Evolutionary conservation across 2,329 filamentous ascomycete species (phyloP), one percentile per base, ranked within the genome.

Genomic region (Ophiostoma quercus): DNA sequence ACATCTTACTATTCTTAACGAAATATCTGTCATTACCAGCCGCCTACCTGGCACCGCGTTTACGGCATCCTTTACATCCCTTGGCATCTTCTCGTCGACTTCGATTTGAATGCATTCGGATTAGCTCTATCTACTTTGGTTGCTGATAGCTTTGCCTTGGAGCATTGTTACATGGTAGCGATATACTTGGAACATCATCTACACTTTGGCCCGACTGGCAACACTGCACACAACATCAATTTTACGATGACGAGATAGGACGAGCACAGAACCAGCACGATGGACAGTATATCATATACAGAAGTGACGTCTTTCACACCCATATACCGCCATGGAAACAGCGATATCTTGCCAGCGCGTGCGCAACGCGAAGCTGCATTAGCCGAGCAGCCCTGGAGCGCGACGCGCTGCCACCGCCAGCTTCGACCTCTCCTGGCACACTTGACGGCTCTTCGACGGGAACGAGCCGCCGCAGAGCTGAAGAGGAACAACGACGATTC

Each of bases 401-500:
- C 83, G 5, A 79, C 81, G 67, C 77, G 82, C 69, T 85, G 83
- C 63, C 79, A 82, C 66, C 78, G 82, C 2, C 74, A 84, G 6
- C 77, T 85, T 22, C 81, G 82, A 2, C 83, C 83, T 43, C 74
- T 85, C 0, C 78, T 83, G 39, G 78, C 80, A 8, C 79, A 82
- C 11, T 73, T 84, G 32, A 74, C 76, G n/a, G 75, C 77, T 1
- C 74, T 84, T 6, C 78, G 79, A 47, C 80, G 78, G 62, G 75
- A 81, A 11, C 74, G 68, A 54, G 74, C 65, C 25, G 65, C 32
- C n/a, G 41, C 32, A 3, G 67, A 68, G 16, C 60, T 70, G 2
- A 70, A 69, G 57, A 54, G 66, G 0, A 43, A 22, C 1, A 66
- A 47, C 11, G 62, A 69, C 1, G 29, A 60, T 5, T 51, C 32